phyloP scores from a whole-genome alignment of 345 rosid genomes.

The Eucalyptus curtisii region DNA sequence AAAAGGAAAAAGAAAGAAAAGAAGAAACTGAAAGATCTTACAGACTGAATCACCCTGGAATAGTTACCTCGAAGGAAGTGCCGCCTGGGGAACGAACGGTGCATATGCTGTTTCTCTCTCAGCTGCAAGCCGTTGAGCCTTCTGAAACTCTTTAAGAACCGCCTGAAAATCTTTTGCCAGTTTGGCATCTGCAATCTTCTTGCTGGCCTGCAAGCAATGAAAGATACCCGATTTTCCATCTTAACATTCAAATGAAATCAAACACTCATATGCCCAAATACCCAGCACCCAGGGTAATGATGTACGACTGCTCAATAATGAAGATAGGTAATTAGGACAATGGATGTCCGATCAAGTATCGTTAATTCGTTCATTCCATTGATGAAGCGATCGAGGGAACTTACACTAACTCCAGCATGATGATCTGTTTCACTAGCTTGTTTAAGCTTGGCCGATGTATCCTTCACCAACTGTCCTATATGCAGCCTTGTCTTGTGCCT shows the following conservation, averaged over 20 bases:
- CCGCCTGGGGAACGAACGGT: slow-evolving; percentile 61
- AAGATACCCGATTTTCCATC: neutral
- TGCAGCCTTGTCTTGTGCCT: slow-evolving; percentile 83
- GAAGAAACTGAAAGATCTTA: neutral
- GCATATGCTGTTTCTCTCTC: slow-evolving; percentile 91
- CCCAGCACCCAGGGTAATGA: neutral
- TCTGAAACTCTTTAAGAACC: slow-evolving; percentile 92
- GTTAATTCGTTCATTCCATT: neutral
- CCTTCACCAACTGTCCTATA: slow-evolving; percentile 85
- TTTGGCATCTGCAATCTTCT: slow-evolving; percentile 93
- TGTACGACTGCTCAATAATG: neutral
- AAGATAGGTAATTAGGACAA: neutral
- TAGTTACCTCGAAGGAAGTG: slow-evolving; percentile 59
- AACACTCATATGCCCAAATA: neutral
- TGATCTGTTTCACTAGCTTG: slow-evolving; percentile 91
- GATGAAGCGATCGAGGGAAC: neutral
- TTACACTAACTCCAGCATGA: slow-evolving; percentile 48
- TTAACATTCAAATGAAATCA: neutral
- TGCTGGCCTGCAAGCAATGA: slow-evolving; percentile 24
- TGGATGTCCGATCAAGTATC: neutral
- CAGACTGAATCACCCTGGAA: neutral
- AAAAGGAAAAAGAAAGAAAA: neutral
- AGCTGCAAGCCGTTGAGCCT: slow-evolving; percentile 96
- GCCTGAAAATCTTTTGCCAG: slow-evolving; percentile 97
- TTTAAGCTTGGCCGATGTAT: slow-evolving; percentile 86